A percentile compares a stretch with the other conserved stretches of the same genome.
Evolutionary conservation across 2,329 filamentous ascomycete species (phyloP).

Genomic region (Berkeleyomyces basicola): DNA sequence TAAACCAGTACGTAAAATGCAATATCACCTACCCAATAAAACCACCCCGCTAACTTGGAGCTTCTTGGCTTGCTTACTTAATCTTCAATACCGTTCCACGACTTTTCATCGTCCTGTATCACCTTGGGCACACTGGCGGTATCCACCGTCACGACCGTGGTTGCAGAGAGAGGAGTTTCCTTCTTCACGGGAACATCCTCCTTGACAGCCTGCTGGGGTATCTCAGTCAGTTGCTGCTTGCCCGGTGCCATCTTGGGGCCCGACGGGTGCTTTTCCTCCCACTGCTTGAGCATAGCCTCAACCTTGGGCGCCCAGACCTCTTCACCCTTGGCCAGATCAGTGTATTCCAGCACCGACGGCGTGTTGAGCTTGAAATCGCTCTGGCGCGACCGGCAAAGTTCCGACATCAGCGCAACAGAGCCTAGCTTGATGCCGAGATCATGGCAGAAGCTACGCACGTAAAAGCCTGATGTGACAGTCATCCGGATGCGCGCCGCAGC

Average conservation of each 20-base stretch:
- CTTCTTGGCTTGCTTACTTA: constrained; percentile 13
- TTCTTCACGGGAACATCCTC: not conserved
- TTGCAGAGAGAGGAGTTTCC: not conserved
- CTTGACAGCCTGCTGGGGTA: not conserved
- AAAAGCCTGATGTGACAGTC: constrained; percentile 91
- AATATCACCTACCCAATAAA: not conserved
- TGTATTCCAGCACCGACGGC: constrained; percentile 59
- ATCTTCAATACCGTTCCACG: constrained; percentile 28
- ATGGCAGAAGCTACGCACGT: constrained; percentile 84
- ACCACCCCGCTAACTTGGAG: not conserved
- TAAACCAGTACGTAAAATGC: not conserved
- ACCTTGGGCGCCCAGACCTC: constrained; percentile 70
- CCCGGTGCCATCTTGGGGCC: constrained; percentile 6
- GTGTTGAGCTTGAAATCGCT: constrained; percentile 58
- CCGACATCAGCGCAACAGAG: constrained; percentile 73
- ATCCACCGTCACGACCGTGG: constrained; percentile 11
- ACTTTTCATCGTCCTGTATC: constrained; percentile 24
- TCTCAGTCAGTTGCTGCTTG: not conserved
- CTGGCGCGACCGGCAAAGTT: constrained; percentile 65
- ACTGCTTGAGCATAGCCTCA: constrained; percentile 27
- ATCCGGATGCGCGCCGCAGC: constrained; percentile 72
- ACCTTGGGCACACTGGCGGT: not conserved
- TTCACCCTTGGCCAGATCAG: constrained; percentile 60
- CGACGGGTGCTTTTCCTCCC: constrained; percentile 18
- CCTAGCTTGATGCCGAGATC: constrained; percentile 72